Conservation (phyloP, 306 rosid genomes). For the Adenanthera pavonina region DNA sequence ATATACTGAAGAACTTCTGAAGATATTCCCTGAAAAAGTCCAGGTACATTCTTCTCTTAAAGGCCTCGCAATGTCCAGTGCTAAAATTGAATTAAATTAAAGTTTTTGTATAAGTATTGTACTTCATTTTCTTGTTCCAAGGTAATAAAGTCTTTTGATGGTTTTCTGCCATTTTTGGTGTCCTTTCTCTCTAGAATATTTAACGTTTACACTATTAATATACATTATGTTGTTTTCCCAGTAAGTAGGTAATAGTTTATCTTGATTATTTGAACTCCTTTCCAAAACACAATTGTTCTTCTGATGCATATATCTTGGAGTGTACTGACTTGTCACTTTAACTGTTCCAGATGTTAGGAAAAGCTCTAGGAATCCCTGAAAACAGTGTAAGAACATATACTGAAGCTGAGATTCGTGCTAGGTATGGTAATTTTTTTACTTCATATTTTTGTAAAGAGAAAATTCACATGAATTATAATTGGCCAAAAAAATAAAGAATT, state of each 20-base stretch:
- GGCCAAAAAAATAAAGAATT: background rate
- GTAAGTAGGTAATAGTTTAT: background rate
- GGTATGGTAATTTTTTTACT: constrained; percentile 56
- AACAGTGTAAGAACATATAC: constrained; percentile 84
- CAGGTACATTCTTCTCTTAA: constrained; percentile 53
- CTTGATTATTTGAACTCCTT: constrained; percentile 17
- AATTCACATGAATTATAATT: constrained; percentile 3
- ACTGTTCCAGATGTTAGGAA: constrained; percentile 76
- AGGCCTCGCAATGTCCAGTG: constrained; percentile 25
- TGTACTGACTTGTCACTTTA: constrained; percentile 24
- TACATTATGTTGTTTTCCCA: background rate
- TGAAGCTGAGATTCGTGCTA: constrained; percentile 95
- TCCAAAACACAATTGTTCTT: constrained; percentile 1
- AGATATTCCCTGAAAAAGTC: constrained; percentile 91
- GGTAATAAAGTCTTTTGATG: background rate
- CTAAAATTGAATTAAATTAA: constrained; percentile 11
- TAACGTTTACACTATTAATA: background rate
- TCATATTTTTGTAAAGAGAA: constrained; percentile 11
- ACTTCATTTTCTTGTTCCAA: background rate
- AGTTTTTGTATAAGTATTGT: background rate
- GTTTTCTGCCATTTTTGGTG: background rate
- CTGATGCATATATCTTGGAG: constrained; percentile 38
- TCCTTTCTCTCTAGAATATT: constrained; percentile 7
- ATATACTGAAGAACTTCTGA: constrained; percentile 92
- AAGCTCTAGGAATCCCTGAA: constrained; percentile 89